Percentiles rank a stretch among this genome's conserved stretches.
phyloP scores from a whole-genome alignment of 2,329 filamentous ascomycete species.

The Orbilia blumenaviensis region DNA sequence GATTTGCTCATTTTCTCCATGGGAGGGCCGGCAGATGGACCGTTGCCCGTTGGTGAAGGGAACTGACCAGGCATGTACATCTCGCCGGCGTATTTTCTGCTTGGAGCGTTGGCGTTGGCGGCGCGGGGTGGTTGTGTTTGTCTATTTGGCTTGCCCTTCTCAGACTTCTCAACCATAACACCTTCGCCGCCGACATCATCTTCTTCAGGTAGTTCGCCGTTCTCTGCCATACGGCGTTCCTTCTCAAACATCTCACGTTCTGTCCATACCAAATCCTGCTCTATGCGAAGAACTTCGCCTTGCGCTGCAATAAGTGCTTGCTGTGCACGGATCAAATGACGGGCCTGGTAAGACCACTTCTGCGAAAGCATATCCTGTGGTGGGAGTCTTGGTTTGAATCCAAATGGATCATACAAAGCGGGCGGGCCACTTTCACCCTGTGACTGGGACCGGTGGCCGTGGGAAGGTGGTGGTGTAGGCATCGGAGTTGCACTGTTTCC shows the following conservation, averaged over 20 bases:
- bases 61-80: conserved; percentile 53
- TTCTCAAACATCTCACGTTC: conserved; percentile 54
- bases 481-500: conserved; percentile 51
- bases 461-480: conserved; percentile 50
- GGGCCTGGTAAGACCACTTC: conserved; percentile 51
- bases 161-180: conserved; percentile 50
- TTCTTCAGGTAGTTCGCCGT: conserved; percentile 35
- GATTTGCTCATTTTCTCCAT: conserved; percentile 50
- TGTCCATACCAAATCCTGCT: conserved; percentile 53
- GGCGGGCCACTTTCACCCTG: conserved; percentile 45
- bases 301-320: conserved; percentile 46
- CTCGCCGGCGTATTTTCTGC: conserved; percentile 39
- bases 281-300: conserved; percentile 50
- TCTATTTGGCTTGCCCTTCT: conserved; percentile 41
- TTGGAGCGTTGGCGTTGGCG: conserved; percentile 41
- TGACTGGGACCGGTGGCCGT: conserved; percentile 47
- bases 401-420: conserved; percentile 49
- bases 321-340: conserved; percentile 49
- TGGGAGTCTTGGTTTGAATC: conserved; percentile 46
- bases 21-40: conserved; percentile 8
- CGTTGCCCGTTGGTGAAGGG: conserved; percentile 40
- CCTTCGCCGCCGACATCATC: conserved; percentile 47
- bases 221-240: conserved; percentile 41
- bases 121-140: conserved; percentile 46
- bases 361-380: conserved; percentile 50